A percentile compares a stretch with the other conserved stretches of the same genome.
Conservation (phyloP, 148 eudicot species). For the Dianthus caryophyllus region DNA sequence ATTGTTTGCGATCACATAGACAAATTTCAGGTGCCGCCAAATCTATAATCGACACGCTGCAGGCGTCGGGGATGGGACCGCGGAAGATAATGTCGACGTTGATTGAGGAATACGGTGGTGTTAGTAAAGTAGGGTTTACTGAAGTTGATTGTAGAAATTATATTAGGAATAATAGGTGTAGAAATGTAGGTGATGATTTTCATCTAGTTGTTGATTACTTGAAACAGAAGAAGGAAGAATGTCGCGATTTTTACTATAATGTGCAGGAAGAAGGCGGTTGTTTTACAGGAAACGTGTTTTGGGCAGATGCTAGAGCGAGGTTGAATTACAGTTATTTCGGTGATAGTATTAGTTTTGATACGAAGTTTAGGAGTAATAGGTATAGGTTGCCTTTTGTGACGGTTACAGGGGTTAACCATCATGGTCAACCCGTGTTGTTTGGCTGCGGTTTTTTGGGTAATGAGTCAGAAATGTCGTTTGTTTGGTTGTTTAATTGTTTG, state of each 20-base stretch:
- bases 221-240: conserved; percentile 31
- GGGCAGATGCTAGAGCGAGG: conserved; percentile 42
- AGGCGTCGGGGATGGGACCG: conserved; percentile 51
- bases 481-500: conserved; percentile 49
- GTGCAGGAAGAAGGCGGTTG: conserved; percentile 30
- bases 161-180: conserved; percentile 41
- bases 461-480: conserved; percentile 48
- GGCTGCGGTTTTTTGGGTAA: conserved; percentile 48
- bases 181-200: conserved; percentile 42
- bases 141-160: conserved; percentile 63
- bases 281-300: conserved; percentile 41
- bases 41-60: conserved; percentile 48
- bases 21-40: conserved; percentile 55
- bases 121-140: conserved; percentile 57
- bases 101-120: conserved; percentile 54
- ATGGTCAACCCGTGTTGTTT: conserved; percentile 57
- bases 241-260: conserved; percentile 33
- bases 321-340: conserved; percentile 44
- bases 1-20: conserved; percentile 46
- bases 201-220: conserved; percentile 44
- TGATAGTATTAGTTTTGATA: conserved; percentile 52
- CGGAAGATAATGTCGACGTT: conserved; percentile 51
- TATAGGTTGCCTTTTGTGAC: conserved; percentile 57
- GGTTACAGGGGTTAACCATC: conserved; percentile 48
- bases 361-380: conserved; percentile 53